Percentiles rank a stretch among this genome's conserved stretches.
These are phyloP conservation scores for Chytriomyces hyalinus DNA, from an alignment of 192 early-diverging fungal genomes.

Conservation along the genomic window DNA sequence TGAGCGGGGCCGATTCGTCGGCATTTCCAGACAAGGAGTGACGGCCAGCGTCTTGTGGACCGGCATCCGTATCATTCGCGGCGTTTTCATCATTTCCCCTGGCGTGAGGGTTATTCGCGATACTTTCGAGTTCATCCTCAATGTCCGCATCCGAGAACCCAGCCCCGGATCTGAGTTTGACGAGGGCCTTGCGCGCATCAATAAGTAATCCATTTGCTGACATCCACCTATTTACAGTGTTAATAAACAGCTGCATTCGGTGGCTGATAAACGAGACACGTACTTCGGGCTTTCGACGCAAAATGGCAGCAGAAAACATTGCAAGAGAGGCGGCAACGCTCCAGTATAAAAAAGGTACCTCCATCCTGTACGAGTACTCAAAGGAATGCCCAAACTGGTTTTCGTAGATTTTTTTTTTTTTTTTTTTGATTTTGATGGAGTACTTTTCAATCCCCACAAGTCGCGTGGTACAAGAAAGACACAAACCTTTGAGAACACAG, in stretches of 20 bases:
- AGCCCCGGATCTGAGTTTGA: slow-evolving; percentile 49
- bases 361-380: slow-evolving; percentile 63
- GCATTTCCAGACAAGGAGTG: not conserved
- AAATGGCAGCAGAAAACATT: slow-evolving; percentile 70
- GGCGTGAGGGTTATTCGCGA: slow-evolving; percentile 35
- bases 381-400: slow-evolving; percentile 43
- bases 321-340: slow-evolving; percentile 60
- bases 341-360: slow-evolving; percentile 65
- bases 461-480: too few relatives aligned
- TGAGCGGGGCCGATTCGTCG: not conserved
- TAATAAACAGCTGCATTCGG: not conserved
- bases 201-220: slow-evolving; percentile 58
- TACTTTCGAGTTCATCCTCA: slow-evolving; percentile 63
- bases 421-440: too few relatives aligned
- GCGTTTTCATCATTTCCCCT: slow-evolving; percentile 2
- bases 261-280: not conserved
- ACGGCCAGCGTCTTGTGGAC: not conserved
- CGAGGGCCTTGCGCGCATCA: slow-evolving; percentile 68
- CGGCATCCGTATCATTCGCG: not conserved
- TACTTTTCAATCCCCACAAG: not conserved
- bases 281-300: slow-evolving; percentile 79
- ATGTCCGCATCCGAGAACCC: slow-evolving; percentile 54
- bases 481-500: slow-evolving; percentile 72
- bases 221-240: slow-evolving; percentile 58
- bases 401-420: slow-evolving; percentile 29